phyloP scores from a whole-genome alignment of 371 early-diverging fungal genomes.

The Mucor indicus region DNA sequence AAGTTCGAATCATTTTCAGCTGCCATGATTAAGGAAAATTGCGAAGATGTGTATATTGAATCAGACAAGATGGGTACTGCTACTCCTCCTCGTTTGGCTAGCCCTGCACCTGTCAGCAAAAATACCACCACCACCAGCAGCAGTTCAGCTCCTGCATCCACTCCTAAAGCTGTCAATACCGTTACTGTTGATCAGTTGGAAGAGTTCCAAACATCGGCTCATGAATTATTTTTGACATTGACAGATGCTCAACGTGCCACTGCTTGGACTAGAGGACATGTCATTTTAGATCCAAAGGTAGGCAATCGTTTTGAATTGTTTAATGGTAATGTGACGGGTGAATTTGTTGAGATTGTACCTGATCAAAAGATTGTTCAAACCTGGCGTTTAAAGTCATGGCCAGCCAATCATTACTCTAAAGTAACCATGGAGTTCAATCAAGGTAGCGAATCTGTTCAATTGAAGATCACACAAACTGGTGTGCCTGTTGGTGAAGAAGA shows the following conservation, averaged over 20 bases:
- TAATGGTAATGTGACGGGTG: conserved; percentile 86
- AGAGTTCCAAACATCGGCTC: conserved; percentile 88
- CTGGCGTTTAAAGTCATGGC: conserved; percentile 88
- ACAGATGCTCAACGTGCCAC: conserved; percentile 71
- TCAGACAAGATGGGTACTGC: conserved; percentile 44
- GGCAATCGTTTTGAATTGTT: conserved; percentile 75
- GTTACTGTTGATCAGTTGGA: conserved; percentile 70
- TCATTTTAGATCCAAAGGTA: conserved; percentile 48
- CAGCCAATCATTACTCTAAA: conserved; percentile 79
- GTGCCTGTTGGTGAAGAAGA: conserved; percentile 92
- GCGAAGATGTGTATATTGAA: conserved; percentile 88
- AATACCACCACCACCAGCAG: conserved; percentile 17
- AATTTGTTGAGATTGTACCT: conserved; percentile 69
- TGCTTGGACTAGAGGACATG: conserved; percentile 80
- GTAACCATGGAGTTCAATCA: conserved; percentile 79
- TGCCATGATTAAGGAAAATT: conserved; percentile 79
- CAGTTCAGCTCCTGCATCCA: conserved; percentile 13
- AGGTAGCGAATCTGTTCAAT: conserved; percentile 60
- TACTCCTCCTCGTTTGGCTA: conserved; percentile 30
- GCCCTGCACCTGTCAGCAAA: conserved; percentile 17
- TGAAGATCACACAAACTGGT: conserved; percentile 79
- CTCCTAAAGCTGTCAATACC: conserved; percentile 51
- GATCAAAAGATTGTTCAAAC: conserved; percentile 80
- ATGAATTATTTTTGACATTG: conserved; percentile 79
- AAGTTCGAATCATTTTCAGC: conserved; percentile 65